phyloP scores from a whole-genome alignment of 129 eudicot species.

The Flaveria brownii region DNA sequence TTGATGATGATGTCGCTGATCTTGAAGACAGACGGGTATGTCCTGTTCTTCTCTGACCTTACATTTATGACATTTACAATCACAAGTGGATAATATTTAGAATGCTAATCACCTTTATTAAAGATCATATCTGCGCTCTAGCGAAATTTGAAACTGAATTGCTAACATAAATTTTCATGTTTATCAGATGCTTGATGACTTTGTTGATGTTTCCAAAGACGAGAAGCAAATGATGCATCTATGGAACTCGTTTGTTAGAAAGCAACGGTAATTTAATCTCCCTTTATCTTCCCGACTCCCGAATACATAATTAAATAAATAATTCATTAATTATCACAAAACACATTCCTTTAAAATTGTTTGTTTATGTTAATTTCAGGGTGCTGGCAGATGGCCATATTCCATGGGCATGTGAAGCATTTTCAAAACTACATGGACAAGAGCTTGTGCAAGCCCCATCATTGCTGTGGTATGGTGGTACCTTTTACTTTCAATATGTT shows the following conservation, averaged over 20 bases:
- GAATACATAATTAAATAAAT: not conserved
- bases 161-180: slow-evolving; percentile 14
- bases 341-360: not conserved
- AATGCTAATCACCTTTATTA: not conserved
- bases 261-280: slow-evolving; percentile 61
- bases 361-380: slow-evolving; percentile 44
- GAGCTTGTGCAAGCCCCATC: slow-evolving; percentile 66
- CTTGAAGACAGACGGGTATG: slow-evolving; percentile 83
- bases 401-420: slow-evolving; percentile 96
- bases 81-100: not conserved
- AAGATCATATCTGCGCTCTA: slow-evolving; percentile 3
- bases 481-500: slow-evolving; percentile 3
- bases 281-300: not conserved
- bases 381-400: slow-evolving; percentile 97
- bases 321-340: not conserved
- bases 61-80: not conserved
- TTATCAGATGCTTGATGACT: slow-evolving; percentile 95
- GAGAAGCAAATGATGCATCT: slow-evolving; percentile 97
- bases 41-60: slow-evolving; percentile 19
- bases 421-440: slow-evolving; percentile 72
- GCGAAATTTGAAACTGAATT: not conserved
- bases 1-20: slow-evolving; percentile 88
- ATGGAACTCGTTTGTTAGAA: slow-evolving; percentile 96
- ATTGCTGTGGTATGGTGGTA: slow-evolving; percentile 57
- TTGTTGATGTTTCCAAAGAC: slow-evolving; percentile 87